Evolutionary conservation across 2,329 filamentous ascomycete species (phyloP).

Genomic region (Pseudopyricularia cyperi): DNA sequence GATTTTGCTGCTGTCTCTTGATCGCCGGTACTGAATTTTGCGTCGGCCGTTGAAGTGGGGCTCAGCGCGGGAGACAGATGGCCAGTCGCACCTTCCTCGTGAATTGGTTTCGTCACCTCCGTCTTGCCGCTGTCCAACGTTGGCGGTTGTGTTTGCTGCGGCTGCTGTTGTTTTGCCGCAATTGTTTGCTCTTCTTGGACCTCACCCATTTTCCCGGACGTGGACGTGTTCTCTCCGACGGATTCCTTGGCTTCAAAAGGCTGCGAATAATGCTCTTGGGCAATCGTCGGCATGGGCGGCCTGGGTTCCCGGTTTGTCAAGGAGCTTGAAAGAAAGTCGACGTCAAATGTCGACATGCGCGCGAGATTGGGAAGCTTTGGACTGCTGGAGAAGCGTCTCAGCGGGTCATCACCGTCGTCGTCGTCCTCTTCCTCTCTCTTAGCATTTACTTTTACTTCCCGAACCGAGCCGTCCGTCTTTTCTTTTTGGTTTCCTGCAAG

Average conservation of each 20-base stretch:
- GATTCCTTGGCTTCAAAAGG: not conserved
- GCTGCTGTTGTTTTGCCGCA: not conserved
- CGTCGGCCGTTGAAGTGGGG: not conserved
- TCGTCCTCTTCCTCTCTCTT: slow-evolving; percentile 3
- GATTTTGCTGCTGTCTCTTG: not conserved
- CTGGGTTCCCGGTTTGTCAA: not conserved
- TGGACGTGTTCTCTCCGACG: not conserved
- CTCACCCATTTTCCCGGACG: not conserved
- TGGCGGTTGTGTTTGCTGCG: not conserved
- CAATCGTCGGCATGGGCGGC: slow-evolving; percentile 12
- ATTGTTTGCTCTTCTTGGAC: not conserved
- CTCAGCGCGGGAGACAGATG: not conserved
- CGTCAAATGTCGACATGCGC: slow-evolving; percentile 47
- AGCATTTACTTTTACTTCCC: not conserved
- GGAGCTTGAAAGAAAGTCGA: slow-evolving; percentile 33
- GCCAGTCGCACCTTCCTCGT: not conserved
- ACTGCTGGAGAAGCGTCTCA: slow-evolving; percentile 31
- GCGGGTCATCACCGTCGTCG: slow-evolving; percentile 9
- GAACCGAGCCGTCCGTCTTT: not conserved
- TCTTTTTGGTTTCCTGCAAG: not conserved
- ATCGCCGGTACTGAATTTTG: not conserved
- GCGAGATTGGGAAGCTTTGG: slow-evolving; percentile 44
- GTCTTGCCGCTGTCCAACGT: not conserved
- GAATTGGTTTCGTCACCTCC: not conserved
- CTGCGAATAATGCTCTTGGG: not conserved